Conservation (phyloP, 2,329 filamentous ascomycete genomes). For the Fusarium nurragi region DNA sequence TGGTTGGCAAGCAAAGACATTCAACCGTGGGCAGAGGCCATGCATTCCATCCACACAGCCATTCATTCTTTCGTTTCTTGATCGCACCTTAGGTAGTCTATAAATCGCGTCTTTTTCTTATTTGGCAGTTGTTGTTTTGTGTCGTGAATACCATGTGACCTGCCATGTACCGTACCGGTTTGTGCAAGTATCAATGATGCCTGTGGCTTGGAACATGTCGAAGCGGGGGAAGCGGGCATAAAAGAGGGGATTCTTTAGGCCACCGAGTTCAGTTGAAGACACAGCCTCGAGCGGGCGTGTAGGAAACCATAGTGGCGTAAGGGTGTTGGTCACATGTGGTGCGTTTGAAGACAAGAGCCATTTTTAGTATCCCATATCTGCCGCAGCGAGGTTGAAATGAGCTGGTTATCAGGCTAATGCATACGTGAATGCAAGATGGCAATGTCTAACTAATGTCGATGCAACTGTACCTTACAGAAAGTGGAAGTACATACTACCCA, state of each 20-base stretch:
- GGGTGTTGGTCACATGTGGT: constrained; percentile 30
- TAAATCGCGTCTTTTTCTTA: constrained; percentile 40
- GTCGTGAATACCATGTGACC: not conserved
- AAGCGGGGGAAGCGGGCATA: not conserved
- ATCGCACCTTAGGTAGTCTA: constrained; percentile 41
- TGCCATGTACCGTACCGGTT: not conserved
- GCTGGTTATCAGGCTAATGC: not conserved
- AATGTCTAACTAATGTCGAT: not conserved
- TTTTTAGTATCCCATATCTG: constrained; percentile 1
- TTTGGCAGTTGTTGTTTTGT: not conserved
- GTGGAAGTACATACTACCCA: not conserved
- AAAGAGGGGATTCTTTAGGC: not conserved
- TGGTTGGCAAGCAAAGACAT: constrained; percentile 11
- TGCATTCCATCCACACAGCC: constrained; percentile 13
- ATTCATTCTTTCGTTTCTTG: constrained; percentile 34
- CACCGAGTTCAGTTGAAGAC: not conserved
- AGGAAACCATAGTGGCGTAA: constrained; percentile 17
- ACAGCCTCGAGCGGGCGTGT: constrained; percentile 24
- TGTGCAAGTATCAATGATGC: too few species aligned
- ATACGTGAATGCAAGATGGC: not conserved
- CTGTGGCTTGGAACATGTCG: too few species aligned
- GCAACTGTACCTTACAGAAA: not conserved
- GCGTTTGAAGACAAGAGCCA: constrained; percentile 5
- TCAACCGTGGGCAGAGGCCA: constrained; percentile 1
- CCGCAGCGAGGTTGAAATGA: not conserved